A percentile compares a stretch with the other conserved stretches of the same genome.
Conservation (phyloP, 208 protist species). For the Acanthamoeba lenticulata region DNA sequence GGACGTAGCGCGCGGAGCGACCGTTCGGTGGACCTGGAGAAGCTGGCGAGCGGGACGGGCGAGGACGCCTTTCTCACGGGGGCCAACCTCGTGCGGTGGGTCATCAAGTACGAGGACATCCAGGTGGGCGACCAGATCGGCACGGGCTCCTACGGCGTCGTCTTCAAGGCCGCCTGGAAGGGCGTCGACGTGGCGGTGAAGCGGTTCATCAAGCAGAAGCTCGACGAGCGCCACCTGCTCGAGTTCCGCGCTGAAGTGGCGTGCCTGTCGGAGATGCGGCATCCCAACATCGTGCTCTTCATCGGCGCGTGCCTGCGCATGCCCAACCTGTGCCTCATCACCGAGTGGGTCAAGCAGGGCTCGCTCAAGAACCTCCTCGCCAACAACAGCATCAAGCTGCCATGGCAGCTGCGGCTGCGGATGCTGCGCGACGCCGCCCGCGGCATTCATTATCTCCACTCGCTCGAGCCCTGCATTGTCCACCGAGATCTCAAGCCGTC, state of each 20-base stretch:
- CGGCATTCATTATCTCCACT: not conserved
- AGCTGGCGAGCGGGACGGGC: not conserved
- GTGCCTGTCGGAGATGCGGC: not conserved
- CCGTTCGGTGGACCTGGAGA: no score
- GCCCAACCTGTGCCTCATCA: constrained; percentile 1
- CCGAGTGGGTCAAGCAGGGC: constrained; percentile 7
- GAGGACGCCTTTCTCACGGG: not conserved
- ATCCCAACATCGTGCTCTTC: constrained; percentile 34
- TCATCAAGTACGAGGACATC: not conserved
- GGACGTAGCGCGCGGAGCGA: no score
- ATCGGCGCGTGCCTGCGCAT: not conserved
- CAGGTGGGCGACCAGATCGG: constrained; percentile 10
- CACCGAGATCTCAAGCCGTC: not conserved
- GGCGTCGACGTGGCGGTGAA: constrained; percentile 53
- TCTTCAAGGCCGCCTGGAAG: not conserved
- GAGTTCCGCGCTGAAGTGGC: not conserved
- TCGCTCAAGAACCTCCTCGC: not conserved
- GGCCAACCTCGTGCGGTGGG: not conserved
- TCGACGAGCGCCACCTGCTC: constrained; percentile 5
- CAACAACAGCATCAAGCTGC: not conserved
- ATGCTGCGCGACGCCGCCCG: not conserved
- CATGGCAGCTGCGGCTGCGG: not conserved
- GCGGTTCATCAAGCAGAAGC: constrained; percentile 23
- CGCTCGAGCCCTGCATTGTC: not conserved
- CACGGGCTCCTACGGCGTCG: constrained; percentile 4